Evolutionary conservation across 495 filamentous ascomycete species (phyloP).

Genomic region (Cercophora samala): DNA sequence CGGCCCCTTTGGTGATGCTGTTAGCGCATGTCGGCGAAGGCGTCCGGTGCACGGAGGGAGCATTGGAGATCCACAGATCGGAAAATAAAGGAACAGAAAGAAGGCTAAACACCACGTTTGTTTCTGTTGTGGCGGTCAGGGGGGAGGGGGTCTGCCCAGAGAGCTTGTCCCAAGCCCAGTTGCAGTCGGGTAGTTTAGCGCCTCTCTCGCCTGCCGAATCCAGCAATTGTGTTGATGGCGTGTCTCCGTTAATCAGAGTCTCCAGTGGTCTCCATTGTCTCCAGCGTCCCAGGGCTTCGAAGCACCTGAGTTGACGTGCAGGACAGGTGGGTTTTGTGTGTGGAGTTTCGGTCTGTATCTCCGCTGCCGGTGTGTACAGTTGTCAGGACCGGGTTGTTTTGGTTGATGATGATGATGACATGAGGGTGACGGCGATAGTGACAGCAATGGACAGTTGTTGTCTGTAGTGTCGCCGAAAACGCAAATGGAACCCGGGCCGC

Average conservation of each 20-base stretch:
- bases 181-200: background rate
- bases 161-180: constrained; percentile 7
- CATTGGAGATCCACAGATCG: constrained; percentile 21
- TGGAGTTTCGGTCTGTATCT: background rate
- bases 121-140: constrained; percentile 18
- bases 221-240: background rate
- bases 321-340: background rate
- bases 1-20: background rate
- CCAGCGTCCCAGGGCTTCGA: background rate
- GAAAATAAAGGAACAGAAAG: constrained; percentile 21
- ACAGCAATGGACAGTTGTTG: background rate
- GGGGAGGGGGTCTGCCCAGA: background rate
- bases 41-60: constrained; percentile 6
- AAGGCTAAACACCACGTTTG: constrained; percentile 5
- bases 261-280: background rate
- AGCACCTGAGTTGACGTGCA: background rate
- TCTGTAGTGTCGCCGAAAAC: background rate
- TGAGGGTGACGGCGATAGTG: background rate
- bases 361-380: background rate
- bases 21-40: background rate
- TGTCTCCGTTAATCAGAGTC: background rate
- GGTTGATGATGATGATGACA: background rate
- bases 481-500: background rate
- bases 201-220: background rate
- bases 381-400: background rate